phyloP scores from a whole-genome alignment of 768 basidiomycete species.

The Kwoniella newhampshirensis region DNA sequence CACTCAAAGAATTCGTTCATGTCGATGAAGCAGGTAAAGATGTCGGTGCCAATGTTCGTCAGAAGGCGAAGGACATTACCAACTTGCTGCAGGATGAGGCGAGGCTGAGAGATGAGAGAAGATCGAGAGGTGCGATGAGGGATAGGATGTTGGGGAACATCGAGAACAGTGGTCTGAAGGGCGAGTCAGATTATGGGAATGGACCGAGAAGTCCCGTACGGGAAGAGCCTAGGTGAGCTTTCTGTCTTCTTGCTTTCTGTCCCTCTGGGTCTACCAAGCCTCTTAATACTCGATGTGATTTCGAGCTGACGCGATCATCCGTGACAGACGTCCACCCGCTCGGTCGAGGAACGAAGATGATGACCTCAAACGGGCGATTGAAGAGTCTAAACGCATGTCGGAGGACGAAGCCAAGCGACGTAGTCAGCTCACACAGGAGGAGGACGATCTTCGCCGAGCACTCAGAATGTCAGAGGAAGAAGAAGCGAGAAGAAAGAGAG shows the following conservation, averaged over 20 bases:
- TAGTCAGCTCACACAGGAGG: conserved; percentile 61
- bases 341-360: conserved; percentile 64
- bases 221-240: conserved; percentile 18
- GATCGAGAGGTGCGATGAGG: conserved; percentile 74
- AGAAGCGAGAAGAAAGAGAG: conserved; percentile 70
- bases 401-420: conserved; percentile 63
- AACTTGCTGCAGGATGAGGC: conserved; percentile 83
- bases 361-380: conserved; percentile 80
- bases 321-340: conserved; percentile 11
- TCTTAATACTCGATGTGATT: neutral
- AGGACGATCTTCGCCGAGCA: conserved; percentile 79
- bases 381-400: conserved; percentile 78
- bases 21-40: conserved; percentile 94
- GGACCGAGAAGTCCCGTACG: conserved; percentile 24
- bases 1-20: conserved; percentile 96
- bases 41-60: conserved; percentile 80
- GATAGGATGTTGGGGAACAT: conserved; percentile 82
- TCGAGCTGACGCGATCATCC: neutral
- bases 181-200: conserved; percentile 54
- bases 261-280: neutral
- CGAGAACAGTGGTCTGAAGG: conserved; percentile 50
- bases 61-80: conserved; percentile 88
- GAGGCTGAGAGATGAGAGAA: conserved; percentile 80
- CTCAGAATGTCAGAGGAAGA: conserved; percentile 86
- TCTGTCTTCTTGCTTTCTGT: neutral